Evolutionary conservation across 345 rosid genomes (phyloP).

Genomic region (Eucalyptus erythrocorys): DNA sequence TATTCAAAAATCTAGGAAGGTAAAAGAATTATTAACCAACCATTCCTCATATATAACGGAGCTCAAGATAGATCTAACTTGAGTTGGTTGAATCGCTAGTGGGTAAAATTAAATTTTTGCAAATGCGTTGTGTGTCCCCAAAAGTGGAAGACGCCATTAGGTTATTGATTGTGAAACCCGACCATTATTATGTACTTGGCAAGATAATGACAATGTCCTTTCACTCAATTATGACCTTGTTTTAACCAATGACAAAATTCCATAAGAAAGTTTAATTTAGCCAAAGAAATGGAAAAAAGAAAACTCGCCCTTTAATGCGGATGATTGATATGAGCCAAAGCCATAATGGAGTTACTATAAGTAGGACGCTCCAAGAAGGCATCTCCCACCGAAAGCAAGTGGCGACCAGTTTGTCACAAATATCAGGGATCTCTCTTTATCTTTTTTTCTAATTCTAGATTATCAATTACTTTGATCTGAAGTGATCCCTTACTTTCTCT

Average conservation of each 20-base stretch:
- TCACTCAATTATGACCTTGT: too few relatives aligned
- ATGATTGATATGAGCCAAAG: neutral
- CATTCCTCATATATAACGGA: neutral
- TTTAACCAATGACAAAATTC: neutral
- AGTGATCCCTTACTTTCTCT: neutral
- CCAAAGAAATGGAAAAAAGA: neutral
- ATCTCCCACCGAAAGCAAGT: neutral
- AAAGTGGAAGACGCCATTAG: too few relatives aligned
- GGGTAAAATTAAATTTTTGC: neutral
- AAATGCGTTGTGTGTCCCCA: fast-evolving
- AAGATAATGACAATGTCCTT: too few relatives aligned
- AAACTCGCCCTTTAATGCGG: neutral
- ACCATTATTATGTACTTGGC: too few relatives aligned
- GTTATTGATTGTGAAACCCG: too few relatives aligned
- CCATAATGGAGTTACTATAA: neutral
- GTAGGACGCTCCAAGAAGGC: neutral
- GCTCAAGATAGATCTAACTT: neutral
- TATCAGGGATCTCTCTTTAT: too few relatives aligned
- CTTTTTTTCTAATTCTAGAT: too few relatives aligned
- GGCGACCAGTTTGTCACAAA: neutral
- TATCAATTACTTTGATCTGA: neutral
- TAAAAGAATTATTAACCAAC: neutral
- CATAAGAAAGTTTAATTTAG: neutral
- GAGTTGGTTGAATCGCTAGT: neutral
- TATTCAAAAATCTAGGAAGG: neutral